These are phyloP conservation scores for Vitis hybrid DNA, from an alignment of 177 flowering plant species.

Conservation along the genomic window DNA sequence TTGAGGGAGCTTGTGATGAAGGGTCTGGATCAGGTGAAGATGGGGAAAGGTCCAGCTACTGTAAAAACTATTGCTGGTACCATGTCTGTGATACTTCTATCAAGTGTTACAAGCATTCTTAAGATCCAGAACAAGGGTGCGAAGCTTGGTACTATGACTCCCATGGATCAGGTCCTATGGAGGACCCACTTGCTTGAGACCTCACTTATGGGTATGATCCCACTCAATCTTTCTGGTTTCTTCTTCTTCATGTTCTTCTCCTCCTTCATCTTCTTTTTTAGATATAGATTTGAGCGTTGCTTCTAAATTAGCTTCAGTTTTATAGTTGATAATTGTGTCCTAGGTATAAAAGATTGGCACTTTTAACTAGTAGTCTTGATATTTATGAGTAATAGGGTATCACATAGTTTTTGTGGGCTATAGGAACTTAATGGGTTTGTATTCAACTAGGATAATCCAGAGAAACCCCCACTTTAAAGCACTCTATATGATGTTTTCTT, in stretches of 20 bases:
- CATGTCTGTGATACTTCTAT: conserved; percentile 69
- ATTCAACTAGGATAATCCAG: too few relatives aligned
- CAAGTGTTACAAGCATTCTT: conserved; percentile 66
- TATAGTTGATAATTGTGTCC: too few relatives aligned
- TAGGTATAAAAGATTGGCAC: too few relatives aligned
- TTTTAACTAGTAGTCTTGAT: too few relatives aligned
- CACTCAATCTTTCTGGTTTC: neutral
- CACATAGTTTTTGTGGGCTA: too few relatives aligned
- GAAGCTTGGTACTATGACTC: conserved; percentile 90
- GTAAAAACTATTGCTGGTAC: conserved; percentile 87
- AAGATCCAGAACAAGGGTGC: conserved; percentile 94
- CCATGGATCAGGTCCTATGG: conserved; percentile 99
- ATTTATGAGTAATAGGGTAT: too few relatives aligned
- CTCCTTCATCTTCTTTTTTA: neutral
- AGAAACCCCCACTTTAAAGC: too few relatives aligned
- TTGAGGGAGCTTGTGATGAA: conserved; percentile 84
- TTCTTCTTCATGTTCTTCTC: neutral
- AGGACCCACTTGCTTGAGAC: conserved; percentile 93
- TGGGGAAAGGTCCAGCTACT: conserved; percentile 82
- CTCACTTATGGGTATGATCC: conserved; percentile 68
- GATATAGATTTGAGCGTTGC: too few relatives aligned
- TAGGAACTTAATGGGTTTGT: too few relatives aligned
- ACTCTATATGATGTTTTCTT: too few relatives aligned
- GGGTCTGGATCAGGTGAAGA: conserved; percentile 79
- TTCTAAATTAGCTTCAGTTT: too few relatives aligned